Conservation (phyloP, 2,329 filamentous ascomycete species). For the Colletotrichum salicis region DNA sequence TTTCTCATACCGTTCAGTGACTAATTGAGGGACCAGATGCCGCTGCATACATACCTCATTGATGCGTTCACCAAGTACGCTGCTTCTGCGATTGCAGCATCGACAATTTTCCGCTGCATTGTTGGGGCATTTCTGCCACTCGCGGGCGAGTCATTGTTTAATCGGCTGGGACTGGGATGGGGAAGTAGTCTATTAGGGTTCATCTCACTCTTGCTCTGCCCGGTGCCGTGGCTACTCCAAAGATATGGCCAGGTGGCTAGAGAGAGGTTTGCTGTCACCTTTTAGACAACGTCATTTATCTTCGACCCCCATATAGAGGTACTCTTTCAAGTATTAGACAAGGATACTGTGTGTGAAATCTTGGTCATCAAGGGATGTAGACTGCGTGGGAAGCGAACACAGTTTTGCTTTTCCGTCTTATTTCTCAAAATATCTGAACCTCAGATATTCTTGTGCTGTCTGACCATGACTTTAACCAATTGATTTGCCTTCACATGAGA, state of each 20-base stretch:
- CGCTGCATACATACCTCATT: conserved; percentile 58
- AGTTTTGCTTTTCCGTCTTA: too few relatives aligned
- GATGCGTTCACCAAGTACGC: conserved; percentile 67
- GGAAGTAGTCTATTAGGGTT: conserved; percentile 57
- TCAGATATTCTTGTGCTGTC: too few relatives aligned
- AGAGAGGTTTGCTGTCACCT: background rate
- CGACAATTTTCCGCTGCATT: conserved; percentile 64
- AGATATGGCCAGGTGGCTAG: background rate
- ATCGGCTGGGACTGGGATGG: conserved; percentile 63
- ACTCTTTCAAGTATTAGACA: too few relatives aligned
- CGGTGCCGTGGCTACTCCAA: conserved; percentile 37
- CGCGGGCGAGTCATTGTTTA: conserved; percentile 61
- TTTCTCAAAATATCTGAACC: too few relatives aligned
- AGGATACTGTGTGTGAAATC: too few relatives aligned
- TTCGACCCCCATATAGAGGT: too few relatives aligned
- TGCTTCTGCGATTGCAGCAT: conserved; percentile 73
- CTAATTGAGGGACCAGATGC: background rate
- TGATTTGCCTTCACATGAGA: background rate
- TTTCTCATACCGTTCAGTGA: background rate
- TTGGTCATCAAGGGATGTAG: too few relatives aligned
- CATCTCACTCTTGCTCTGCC: conserved; percentile 36
- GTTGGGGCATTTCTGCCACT: conserved; percentile 64
- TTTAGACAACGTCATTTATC: background rate
- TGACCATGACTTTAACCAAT: background rate
- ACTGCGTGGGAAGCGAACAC: too few relatives aligned